Conservation (phyloP, 768 basidiomycete species). For the Termitomyces sp. region DNA sequence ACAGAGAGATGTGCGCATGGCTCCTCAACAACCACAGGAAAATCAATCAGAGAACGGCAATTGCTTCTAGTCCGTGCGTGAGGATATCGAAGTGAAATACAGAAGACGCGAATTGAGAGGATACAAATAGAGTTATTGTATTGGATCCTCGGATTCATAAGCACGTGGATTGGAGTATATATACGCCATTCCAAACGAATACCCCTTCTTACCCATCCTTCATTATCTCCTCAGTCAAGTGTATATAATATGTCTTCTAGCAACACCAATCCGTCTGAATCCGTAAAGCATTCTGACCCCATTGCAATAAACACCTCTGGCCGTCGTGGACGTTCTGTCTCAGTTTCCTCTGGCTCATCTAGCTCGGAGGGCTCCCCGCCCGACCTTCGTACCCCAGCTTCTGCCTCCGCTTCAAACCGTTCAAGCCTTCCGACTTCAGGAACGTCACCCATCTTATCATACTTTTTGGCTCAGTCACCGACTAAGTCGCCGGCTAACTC, state of each 20-base stretch:
- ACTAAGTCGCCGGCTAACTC: slow-evolving; percentile 39
- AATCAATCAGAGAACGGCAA: neutral
- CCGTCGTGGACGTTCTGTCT: slow-evolving; percentile 54
- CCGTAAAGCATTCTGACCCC: slow-evolving; percentile 50
- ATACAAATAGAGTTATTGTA: neutral
- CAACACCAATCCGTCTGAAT: slow-evolving; percentile 21
- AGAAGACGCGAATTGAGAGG: neutral
- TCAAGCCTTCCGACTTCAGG: slow-evolving; percentile 49
- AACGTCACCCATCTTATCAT: slow-evolving; percentile 66
- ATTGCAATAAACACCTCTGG: slow-evolving; percentile 48
- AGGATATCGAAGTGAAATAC: neutral
- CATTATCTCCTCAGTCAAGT: slow-evolving; percentile 16
- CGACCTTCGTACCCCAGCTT: slow-evolving; percentile 47
- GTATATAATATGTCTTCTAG: slow-evolving; percentile 18
- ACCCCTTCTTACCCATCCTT: slow-evolving; percentile 11
- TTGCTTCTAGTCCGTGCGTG: neutral
- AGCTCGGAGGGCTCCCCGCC: slow-evolving; percentile 49
- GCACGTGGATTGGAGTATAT: slow-evolving; percentile 18
- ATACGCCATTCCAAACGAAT: slow-evolving; percentile 15
- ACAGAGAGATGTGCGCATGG: neutral
- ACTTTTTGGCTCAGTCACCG: slow-evolving; percentile 62
- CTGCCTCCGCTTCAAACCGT: slow-evolving; percentile 37
- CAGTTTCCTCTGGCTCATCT: slow-evolving; percentile 57
- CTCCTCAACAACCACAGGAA: neutral
- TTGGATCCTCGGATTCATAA: slow-evolving; percentile 3